Evolutionary conservation across 2,329 filamentous ascomycete species (phyloP), one percentile per base, ranked within the genome.

Genomic region (Botrytis sinoallii): DNA sequence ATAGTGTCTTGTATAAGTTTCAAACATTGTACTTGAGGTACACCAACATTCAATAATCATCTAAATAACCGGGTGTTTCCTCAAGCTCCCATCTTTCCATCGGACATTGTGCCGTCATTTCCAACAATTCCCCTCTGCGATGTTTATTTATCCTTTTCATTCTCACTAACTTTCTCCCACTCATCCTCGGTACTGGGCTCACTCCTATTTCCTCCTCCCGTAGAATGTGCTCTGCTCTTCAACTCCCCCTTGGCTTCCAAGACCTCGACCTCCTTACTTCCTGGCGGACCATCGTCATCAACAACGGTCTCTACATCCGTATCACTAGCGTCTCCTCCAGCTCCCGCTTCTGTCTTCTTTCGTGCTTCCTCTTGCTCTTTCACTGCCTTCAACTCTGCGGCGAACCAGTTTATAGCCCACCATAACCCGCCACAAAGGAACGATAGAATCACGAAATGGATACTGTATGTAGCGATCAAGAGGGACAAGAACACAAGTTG

Each of bases 401-500:
- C 94, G 81, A 99, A 98, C 96, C 96, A 99, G 87, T 98, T 98
- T 84, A 98, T 95, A 73, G 92, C 90, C 85, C 89, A 94, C 96
- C 96, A 99, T 52, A 98, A 87, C 7, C 93, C 92, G 46, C 85
- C 95, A 76, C 90, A 93, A 16, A 99, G 86, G 74, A 91, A 80
- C 20, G 93, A 97, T 9, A 99, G 88, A 74, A 95, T 86, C 76
- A 94, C 82, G 80, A 98, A 97, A 86, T 98, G 96, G 76, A 97
- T 88, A 84, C 92, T 97, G 83, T 92, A 90, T 12, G 95, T 99
- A 73, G 90, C 91, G 77, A 94, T 75, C 70, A 98, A 88, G 75
- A 99, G 91, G 71, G 84, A 83, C 77, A 93, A 83, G 77, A 98
- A 90, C 60, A 97, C 86, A 75, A 92, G 75, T 83, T 98, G 96